Percentiles rank a stretch among this genome's conserved stretches.
Conservation (phyloP, 2,329 filamentous ascomycete genomes). For the Trichothecium roseum region DNA sequence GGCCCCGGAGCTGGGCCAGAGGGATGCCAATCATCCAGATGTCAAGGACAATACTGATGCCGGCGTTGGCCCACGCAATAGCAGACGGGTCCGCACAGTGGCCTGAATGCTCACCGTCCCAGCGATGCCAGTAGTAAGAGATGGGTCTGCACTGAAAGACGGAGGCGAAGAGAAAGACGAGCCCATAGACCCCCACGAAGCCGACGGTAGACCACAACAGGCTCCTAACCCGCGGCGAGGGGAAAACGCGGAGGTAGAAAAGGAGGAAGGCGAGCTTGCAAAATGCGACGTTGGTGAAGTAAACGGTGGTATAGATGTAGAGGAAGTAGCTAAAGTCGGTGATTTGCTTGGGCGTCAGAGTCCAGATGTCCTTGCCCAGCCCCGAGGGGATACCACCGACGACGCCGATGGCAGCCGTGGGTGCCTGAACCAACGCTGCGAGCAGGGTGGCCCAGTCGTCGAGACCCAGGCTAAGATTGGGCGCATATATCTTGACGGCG, state of each 20-base stretch:
- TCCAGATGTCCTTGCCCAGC: conserved; percentile 41
- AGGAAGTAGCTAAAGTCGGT: conserved; percentile 31
- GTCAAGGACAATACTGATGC: conserved; percentile 41
- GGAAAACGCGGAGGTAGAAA: conserved; percentile 47
- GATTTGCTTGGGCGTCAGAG: conserved; percentile 27
- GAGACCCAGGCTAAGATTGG: conserved; percentile 7
- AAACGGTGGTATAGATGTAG: conserved; percentile 31
- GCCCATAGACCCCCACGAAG: conserved; percentile 26
- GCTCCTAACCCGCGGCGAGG: conserved; percentile 22
- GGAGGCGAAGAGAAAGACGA: conserved; percentile 29
- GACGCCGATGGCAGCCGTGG: conserved; percentile 17
- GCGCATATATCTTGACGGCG: conserved; percentile 17
- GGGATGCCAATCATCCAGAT: conserved; percentile 41
- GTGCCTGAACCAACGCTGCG: conserved; percentile 6
- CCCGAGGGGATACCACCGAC: conserved; percentile 26
- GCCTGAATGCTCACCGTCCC: conserved; percentile 36
- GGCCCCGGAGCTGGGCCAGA: conserved; percentile 27
- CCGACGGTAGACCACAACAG: conserved; percentile 31
- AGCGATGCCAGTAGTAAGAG: conserved; percentile 39
- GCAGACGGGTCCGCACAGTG: conserved; percentile 37
- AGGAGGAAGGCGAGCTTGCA: conserved; percentile 41
- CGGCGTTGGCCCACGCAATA: conserved; percentile 40
- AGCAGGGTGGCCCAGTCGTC: conserved; percentile 9
- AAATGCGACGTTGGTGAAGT: conserved; percentile 34
- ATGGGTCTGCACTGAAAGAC: conserved; percentile 43